A percentile compares a stretch with the other conserved stretches of the same genome.
These are phyloP conservation scores for Camelina neglecta DNA, from an alignment of 345 rosid genomes.

Conservation along the genomic window DNA sequence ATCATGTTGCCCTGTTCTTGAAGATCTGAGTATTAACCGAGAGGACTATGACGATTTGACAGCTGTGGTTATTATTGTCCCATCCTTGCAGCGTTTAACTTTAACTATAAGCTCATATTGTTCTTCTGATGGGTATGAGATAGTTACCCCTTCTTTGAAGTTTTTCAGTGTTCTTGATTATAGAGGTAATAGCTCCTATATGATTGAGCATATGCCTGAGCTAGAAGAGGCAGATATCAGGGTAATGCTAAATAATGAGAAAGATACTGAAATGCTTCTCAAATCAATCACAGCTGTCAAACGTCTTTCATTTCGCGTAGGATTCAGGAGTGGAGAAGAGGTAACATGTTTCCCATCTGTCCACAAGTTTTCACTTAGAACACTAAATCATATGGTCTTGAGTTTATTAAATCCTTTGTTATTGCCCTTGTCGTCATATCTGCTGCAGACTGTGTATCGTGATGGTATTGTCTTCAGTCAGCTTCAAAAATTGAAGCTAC, in stretches of 20 bases:
- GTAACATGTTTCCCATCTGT: background rate
- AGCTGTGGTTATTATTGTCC: background rate
- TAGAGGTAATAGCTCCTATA: background rate
- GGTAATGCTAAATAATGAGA: background rate
- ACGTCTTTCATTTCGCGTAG: background rate
- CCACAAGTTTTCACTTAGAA: background rate
- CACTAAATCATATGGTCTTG: no score
- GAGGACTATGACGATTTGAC: background rate
- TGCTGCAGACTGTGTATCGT: background rate
- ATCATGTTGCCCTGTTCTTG: background rate
- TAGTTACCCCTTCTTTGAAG: background rate
- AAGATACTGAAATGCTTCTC: background rate
- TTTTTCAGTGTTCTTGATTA: background rate
- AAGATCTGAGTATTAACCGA: background rate
- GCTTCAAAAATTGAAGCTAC: background rate
- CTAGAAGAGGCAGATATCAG: background rate
- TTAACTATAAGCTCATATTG: fast-evolving
- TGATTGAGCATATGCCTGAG: background rate
- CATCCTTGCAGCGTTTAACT: background rate
- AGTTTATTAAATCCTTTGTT: no score
- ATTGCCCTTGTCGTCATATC: no score
- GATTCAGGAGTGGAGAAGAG: background rate
- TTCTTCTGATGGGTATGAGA: background rate
- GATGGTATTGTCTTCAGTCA: background rate
- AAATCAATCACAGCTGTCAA: background rate